A percentile compares a stretch with the other conserved stretches of the same genome.
These are phyloP conservation scores for Massariosphaeria phaeospora DNA, from an alignment of 495 filamentous ascomycete species.

Conservation along the genomic window DNA sequence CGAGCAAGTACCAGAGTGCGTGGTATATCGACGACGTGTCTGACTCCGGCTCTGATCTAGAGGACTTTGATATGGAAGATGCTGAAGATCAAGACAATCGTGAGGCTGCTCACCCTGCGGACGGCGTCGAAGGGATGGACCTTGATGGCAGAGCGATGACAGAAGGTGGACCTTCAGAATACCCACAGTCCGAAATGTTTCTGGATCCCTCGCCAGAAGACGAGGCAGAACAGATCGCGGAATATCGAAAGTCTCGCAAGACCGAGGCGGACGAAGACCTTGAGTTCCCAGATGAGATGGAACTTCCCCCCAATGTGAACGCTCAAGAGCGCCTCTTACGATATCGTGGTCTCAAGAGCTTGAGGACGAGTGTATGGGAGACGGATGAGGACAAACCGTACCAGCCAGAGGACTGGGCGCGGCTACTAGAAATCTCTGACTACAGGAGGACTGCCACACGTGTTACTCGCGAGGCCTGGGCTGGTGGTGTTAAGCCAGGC, in stretches of 20 bases:
- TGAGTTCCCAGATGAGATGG: constrained; percentile 96
- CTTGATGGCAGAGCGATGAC: constrained; percentile 54
- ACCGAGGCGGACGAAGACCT: constrained; percentile 80
- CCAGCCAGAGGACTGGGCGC: constrained; percentile 83
- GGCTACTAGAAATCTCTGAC: constrained; percentile 75
- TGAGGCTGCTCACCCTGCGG: constrained; percentile 41
- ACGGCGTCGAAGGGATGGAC: constrained; percentile 68
- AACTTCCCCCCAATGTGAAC: constrained; percentile 80
- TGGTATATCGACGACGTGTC: constrained; percentile 87
- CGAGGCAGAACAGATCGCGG: constrained; percentile 70
- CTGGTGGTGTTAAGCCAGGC: constrained; percentile 79
- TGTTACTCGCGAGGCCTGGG: constrained; percentile 69
- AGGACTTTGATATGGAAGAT: constrained; percentile 58
- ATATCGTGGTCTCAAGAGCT: constrained; percentile 84
- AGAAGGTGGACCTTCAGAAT: constrained; percentile 77
- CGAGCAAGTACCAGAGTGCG: constrained; percentile 86
- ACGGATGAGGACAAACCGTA: constrained; percentile 76
- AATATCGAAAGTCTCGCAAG: constrained; percentile 69
- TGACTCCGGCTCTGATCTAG: constrained; percentile 78
- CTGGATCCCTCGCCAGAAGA: constrained; percentile 81
- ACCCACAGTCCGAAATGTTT: constrained; percentile 86
- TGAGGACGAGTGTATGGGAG: constrained; percentile 82
- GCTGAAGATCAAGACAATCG: constrained; percentile 49
- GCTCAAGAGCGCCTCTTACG: constrained; percentile 78
- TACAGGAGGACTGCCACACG: constrained; percentile 75